Evolutionary conservation across 345 rosid species (phyloP).

Genomic region (Psidium guajava): DNA sequence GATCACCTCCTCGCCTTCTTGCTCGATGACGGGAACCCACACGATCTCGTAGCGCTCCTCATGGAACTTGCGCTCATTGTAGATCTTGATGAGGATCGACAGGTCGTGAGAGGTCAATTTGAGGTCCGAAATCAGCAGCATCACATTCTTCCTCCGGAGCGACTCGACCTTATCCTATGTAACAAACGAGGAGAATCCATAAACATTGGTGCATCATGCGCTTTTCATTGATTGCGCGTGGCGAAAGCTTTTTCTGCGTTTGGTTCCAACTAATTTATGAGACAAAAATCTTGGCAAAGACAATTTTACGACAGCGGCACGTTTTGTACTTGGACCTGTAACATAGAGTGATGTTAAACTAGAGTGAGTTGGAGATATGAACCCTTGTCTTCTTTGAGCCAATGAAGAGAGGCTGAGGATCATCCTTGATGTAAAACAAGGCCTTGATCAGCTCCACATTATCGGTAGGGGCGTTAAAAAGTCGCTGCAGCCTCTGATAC

Average conservation of each 20-base stretch:
- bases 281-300: background rate
- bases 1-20: background rate
- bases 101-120: constrained; percentile 12
- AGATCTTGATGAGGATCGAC: constrained; percentile 7
- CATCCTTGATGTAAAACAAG: constrained; percentile 25
- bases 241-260: background rate
- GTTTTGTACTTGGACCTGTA: background rate
- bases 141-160: constrained; percentile 14
- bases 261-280: background rate
- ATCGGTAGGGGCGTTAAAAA: constrained; percentile 18
- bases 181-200: background rate
- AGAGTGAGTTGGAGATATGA: background rate
- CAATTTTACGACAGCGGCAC: background rate
- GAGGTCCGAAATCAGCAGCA: constrained; percentile 20
- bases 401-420: constrained; percentile 22
- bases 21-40: constrained; percentile 15
- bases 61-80: constrained; percentile 6
- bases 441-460: constrained; percentile 29
- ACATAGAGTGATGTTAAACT: background rate
- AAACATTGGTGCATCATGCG: background rate
- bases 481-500: constrained; percentile 15
- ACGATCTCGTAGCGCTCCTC: constrained; percentile 14
- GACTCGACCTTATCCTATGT: constrained; percentile 15
- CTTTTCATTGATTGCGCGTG: background rate
- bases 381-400: constrained; percentile 29